Evolutionary conservation across 192 early-diverging fungal species (phyloP).

Genomic region (Coemansia sp.): DNA sequence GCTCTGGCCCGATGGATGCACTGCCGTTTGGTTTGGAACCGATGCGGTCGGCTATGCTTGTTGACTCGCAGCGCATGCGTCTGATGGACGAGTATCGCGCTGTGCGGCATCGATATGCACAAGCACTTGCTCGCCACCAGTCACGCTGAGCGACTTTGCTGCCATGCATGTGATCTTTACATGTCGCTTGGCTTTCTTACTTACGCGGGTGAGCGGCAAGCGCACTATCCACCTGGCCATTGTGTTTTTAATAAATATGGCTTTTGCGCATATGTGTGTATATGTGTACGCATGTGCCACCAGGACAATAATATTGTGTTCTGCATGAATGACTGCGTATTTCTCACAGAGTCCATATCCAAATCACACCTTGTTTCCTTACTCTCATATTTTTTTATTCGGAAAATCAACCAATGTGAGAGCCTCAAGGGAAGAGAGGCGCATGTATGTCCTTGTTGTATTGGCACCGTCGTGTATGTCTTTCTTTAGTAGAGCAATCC

Average conservation of each 20-base stretch:
- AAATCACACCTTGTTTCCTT: no score
- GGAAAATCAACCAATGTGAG: no score
- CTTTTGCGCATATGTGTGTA: background rate
- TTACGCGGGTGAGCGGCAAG: no score
- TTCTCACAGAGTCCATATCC: no score
- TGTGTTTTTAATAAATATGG: background rate
- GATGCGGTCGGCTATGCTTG: background rate
- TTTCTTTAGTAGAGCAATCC: no score
- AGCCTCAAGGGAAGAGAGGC: no score
- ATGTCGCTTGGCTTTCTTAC: no score
- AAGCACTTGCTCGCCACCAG: constrained; percentile 13
- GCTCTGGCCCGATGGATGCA: background rate
- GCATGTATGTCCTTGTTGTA: no score
- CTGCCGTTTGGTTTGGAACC: background rate
- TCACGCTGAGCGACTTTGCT: background rate
- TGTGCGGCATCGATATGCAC: constrained; percentile 27
- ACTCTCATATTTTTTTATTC: no score
- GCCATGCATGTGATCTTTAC: constrained; percentile 5
- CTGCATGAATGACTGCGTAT: background rate
- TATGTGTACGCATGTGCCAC: background rate
- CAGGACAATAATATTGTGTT: background rate
- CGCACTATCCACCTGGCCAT: no score
- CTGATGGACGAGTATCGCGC: constrained; percentile 26
- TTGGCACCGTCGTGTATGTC: no score
- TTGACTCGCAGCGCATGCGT: background rate